Percentiles rank a stretch among this genome's conserved stretches.
Conservation (phyloP, 768 basidiomycete species). For the Trametes sanguinea region DNA sequence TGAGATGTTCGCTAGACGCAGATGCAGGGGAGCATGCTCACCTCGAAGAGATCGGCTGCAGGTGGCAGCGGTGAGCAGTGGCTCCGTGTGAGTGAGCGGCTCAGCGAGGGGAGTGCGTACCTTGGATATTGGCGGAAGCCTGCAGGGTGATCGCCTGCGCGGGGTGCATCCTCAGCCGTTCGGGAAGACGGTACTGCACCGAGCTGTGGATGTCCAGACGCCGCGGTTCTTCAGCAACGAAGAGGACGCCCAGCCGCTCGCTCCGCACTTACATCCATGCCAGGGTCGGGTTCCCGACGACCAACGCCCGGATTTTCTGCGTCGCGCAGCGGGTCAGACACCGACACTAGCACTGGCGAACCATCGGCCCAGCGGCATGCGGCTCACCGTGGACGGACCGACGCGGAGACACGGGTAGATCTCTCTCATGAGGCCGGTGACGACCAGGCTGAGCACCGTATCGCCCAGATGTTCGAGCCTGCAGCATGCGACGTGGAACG, state of each 20-base stretch:
- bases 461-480: slow-evolving; percentile 82
- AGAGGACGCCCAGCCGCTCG: too few species aligned
- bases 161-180: slow-evolving; percentile 61
- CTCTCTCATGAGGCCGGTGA: slow-evolving; percentile 64
- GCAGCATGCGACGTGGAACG: not conserved
- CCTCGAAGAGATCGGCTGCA: slow-evolving; percentile 80
- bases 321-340: not conserved
- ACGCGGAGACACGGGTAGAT: slow-evolving; percentile 71
- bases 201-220: slow-evolving; percentile 43
- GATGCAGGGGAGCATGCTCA: slow-evolving; percentile 30
- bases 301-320: slow-evolving; percentile 77
- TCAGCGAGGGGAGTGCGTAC: slow-evolving; percentile 34
- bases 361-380: not conserved
- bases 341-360: too few species aligned
- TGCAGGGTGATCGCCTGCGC: slow-evolving; percentile 73
- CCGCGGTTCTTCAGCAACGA: not conserved
- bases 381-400: slow-evolving; percentile 72
- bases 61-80: slow-evolving; percentile 4
- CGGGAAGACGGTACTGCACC: slow-evolving; percentile 62
- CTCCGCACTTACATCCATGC: slow-evolving; percentile 59
- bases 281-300: slow-evolving; percentile 74
- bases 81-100: slow-evolving; percentile 3
- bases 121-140: slow-evolving; percentile 73
- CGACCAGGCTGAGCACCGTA: slow-evolving; percentile 64
- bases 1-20: not conserved